Base-by-base conservation (phyloP, 2,329 filamentous ascomycete genomes). In the Calonectria pauciramosa region DNA sequence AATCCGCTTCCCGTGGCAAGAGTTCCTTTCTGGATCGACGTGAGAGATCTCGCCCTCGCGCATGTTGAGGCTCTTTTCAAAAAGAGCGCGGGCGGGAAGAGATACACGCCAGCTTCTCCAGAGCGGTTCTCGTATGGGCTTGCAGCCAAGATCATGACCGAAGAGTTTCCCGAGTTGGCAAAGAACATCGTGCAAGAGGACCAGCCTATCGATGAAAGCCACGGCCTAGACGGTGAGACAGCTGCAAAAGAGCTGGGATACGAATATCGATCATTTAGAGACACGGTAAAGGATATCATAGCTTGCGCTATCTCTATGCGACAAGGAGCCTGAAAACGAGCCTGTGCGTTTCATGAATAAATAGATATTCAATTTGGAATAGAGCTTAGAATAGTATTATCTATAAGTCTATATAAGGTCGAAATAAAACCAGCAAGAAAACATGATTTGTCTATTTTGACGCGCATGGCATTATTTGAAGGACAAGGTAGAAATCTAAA, bases 61-160 rank as follows among this genome's bases (percentile, higher is more conserved):
- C 88, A 89, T 75, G 84, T 87, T 1, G 83, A 85, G 54, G 87
- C 88, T 1, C 77, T 88, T 3, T 41, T 88, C 16, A 79, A 77
- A 3, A 80, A 81, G 0, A 84, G 84, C 4, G 86, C 80, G 1
- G 84, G 83, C 0, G 84, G 84, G 0, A 86, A 86, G 75, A 78
- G 88, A 54, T 89, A 84, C 72, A 81, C 84, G 1, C 82, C 85
- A 20, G 84, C 84, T 0, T 83, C 86, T 0, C 83, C 86, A 0
- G 86, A 89, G 75, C 81, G 82, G 7, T 90, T 89, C 70, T 87
- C 86, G 0, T 90, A 89, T 75, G 85, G 82, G 0, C 71, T 86
- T 16, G 88, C 86, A 0, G 86, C 86, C 0, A 80, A 85, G 14
- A 86, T 89, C 36, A 86, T 89, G 34, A 77, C 76, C 0, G 82